Base-by-base conservation (phyloP, 495 filamentous ascomycete species). In the Neurospora sp. region DNA sequence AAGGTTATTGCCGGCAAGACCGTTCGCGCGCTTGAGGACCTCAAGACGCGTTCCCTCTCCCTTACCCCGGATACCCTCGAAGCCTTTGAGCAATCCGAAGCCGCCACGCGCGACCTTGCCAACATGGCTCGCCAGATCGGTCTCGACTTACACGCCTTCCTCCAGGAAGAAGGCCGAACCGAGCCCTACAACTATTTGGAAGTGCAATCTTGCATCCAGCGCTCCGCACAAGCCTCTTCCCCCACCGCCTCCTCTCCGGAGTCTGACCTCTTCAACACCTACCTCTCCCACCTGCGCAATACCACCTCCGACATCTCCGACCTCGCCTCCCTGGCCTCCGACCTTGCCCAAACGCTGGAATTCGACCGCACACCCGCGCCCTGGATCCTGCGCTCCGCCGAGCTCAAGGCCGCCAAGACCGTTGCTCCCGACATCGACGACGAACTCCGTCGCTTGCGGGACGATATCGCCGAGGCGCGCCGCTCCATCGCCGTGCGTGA, bases 1-100 rank as follows among this genome's bases (percentile, higher is more conserved):
- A 97, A 97, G 82, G 93, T 97, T 27, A 86, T 96, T 35, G 89
- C 91, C 74, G 86, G 88, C 69, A 98, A 98, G 81, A 89, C 93
- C 6, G 85, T 91, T 18, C 87, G 91, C 41, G 87, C 92, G 40
- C 82, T 98, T 5, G 90, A 94, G 53, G 94, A 97, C 69, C 84
- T 97, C 48, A 91, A 89, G 75, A 85, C 88, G 0, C 84, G 95
- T 53, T 95, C 92, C 5, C 84, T 98, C 38, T 92, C 93, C 18
- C 87, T 97, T 22, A 84, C 84, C 74, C 88, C 81, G 70, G 90
- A 87, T 75, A 91, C 85, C 7, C 69, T 74, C 12, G 84, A 83
- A 2, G 81, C 80, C 0, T 87, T 87, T 69, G 84, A 85, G 79
- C 84, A 85, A 53, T 89, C 88, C 69, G 91, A 96, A 75, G 77